Base-by-base conservation (phyloP, 2,329 filamentous ascomycete genomes). In the Neopestalotiopsis clavispora region DNA sequence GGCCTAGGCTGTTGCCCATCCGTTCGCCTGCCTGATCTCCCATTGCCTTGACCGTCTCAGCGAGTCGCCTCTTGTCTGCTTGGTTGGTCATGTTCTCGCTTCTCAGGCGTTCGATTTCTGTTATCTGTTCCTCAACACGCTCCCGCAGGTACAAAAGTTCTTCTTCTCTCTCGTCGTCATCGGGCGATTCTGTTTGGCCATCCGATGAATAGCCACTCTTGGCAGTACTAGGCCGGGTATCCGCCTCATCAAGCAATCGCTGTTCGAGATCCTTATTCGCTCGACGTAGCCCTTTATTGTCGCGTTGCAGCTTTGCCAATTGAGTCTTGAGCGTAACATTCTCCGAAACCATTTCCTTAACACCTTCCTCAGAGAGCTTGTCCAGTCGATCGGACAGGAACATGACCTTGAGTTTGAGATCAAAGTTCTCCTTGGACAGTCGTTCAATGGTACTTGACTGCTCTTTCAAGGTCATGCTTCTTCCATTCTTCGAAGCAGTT, bases 301-400 rank as follows among this genome's bases (percentile, higher is more conserved):
- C 96, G 72, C 97, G 94, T 79, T 97, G 94, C 69, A 96, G 87
- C 45, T 96, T 93, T 3, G 95, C 90, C 59, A 98, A 89, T 70
- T 93, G 94, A 0, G 95, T 97, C 80, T 97, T 96, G 63, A 98
- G 87, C 78, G 98, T 94, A 4, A 98, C 95, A 75, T 98, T 99
- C 80, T 98, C 95, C 59, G 94, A 94, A 75, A 98, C 97, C 91
- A 98, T 97, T 79, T 98, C 95, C 82, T 97, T 97, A 78, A 99
- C 92, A 72, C 95, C 94, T 81, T 98, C 95, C 78, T 98, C 95
- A 1, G 95, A 98, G 57, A 97, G 88, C 77, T 95, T 96, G 80
- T 97, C 94, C 23, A 99, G 84, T 1, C 95, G 92, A 79, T 98
- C 94, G 75, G 95, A 97, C 63, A 99, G 87, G 77, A 98, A 99